Percentiles rank a stretch among this genome's conserved stretches.
Evolutionary conservation across 208 protist genomes (phyloP).

Genomic region (Phytomonas serpens): DNA sequence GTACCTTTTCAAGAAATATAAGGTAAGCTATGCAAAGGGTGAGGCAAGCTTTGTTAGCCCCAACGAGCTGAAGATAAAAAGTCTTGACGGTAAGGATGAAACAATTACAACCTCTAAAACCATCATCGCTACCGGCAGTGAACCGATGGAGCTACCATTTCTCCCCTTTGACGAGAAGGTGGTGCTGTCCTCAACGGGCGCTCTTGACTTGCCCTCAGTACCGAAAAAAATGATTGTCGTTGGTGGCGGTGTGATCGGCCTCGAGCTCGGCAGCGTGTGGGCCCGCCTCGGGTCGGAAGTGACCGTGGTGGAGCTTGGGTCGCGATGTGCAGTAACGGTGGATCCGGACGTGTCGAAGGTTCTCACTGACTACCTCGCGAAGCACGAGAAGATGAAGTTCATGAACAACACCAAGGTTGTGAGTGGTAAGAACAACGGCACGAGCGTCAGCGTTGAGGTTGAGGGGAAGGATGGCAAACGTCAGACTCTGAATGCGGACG

Average conservation of each 20-base stretch:
- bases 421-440: conserved; percentile 63
- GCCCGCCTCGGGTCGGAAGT: conserved; percentile 95
- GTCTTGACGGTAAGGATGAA: conserved; percentile 86
- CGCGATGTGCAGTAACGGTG: conserved; percentile 83
- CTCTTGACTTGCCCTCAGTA: conserved; percentile 90
- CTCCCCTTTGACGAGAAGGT: conserved; percentile 96
- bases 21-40: conserved; percentile 96
- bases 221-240: conserved; percentile 98
- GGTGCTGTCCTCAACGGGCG: conserved; percentile 97
- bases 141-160: conserved; percentile 91
- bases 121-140: conserved; percentile 98
- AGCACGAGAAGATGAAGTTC: conserved; percentile 90
- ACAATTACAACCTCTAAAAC: conserved; percentile 95
- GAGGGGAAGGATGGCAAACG: conserved; percentile 88
- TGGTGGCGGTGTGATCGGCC: conserved; percentile 98
- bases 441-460: conserved; percentile 77
- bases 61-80: conserved; percentile 68
- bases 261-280: conserved; percentile 98
- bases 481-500: conserved; percentile 86
- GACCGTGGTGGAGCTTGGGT: conserved; percentile 97
- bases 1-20: conserved; percentile 99
- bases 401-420: conserved; percentile 89
- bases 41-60: conserved; percentile 77
- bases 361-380: conserved; percentile 73
- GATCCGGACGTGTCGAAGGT: conserved; percentile 78